A percentile compares a stretch with the other conserved stretches of the same genome.
These are phyloP conservation scores for Hyaloperonospora brassicae DNA, from an alignment of 352 stramenopile species.

Conservation along the genomic window DNA sequence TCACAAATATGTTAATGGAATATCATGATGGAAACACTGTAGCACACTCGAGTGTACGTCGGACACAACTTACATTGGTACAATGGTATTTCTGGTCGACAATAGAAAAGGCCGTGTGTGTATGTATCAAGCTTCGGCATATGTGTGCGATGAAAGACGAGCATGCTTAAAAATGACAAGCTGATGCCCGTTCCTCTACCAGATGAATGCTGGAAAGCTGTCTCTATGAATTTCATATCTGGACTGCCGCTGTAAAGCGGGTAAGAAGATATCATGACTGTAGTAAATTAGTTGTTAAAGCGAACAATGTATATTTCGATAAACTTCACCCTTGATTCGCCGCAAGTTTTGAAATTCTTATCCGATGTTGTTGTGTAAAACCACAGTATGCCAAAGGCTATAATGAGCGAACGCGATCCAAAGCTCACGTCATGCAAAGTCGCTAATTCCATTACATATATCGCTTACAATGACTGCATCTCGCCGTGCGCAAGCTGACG, in stretches of 20 bases:
- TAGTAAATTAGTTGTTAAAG: conserved; percentile 1
- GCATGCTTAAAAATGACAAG: conserved; percentile 1
- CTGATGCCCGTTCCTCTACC: conserved; percentile 7
- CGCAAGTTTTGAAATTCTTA: too few species aligned
- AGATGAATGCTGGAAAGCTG: conserved; percentile 16
- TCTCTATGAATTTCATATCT: conserved; percentile 27
- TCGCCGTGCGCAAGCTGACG: conserved; percentile 6
- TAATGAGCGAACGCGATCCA: conserved; percentile 3
- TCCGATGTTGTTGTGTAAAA: neutral
- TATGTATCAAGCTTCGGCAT: conserved; percentile 1
- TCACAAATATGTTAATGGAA: neutral
- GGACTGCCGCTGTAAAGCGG: conserved; percentile 19
- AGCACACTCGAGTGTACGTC: neutral
- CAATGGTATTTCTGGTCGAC: neutral
- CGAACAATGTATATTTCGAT: neutral
- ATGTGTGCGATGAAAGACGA: conserved; percentile 4
- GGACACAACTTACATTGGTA: neutral
- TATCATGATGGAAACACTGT: neutral
- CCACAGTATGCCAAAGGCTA: neutral
- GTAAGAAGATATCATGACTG: conserved; percentile 15
- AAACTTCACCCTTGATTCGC: neutral
- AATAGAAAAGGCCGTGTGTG: neutral
- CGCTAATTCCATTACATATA: too few species aligned
- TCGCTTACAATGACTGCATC: neutral
- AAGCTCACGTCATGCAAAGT: neutral